phyloP scores from a whole-genome alignment of 75 land plant genomes.

The Picea sitchensis region DNA sequence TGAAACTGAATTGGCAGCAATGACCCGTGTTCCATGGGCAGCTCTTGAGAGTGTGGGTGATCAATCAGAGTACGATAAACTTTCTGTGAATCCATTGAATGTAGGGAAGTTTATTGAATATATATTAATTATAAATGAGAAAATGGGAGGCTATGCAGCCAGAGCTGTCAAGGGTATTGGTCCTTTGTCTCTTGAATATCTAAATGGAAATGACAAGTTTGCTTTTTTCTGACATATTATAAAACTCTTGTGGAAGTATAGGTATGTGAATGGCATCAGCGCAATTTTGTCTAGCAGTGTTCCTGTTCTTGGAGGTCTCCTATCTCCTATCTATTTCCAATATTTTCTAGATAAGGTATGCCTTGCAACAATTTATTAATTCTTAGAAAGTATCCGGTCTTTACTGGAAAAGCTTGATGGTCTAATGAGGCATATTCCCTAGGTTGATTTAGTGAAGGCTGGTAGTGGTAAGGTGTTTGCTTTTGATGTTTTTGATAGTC shows the following conservation, averaged over 20 bases:
- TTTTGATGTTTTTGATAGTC: not conserved
- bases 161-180: not conserved
- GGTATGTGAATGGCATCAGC: constrained; percentile 97
- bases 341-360: constrained; percentile 95
- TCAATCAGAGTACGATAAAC: constrained; percentile 81
- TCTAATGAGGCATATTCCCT: not conserved
- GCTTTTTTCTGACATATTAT: not conserved
- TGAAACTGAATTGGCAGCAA: constrained; percentile 91
- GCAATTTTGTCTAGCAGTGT: constrained; percentile 87
- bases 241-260: constrained; percentile 24
- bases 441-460: not conserved
- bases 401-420: not conserved
- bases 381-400: not conserved
- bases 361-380: not conserved
- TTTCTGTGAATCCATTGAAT: not conserved
- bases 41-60: constrained; percentile 99
- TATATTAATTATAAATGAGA: not conserved
- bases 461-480: not conserved
- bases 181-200: not conserved
- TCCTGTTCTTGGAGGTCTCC: constrained; percentile 88
- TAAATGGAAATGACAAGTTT: not conserved
- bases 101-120: not conserved
- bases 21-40: constrained; percentile 98
- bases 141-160: not conserved
- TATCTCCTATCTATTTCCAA: constrained; percentile 94